A percentile compares a stretch with the other conserved stretches of the same genome.
Conservation (phyloP, 805 yeast species). For the Clavispora carvajalis region DNA sequence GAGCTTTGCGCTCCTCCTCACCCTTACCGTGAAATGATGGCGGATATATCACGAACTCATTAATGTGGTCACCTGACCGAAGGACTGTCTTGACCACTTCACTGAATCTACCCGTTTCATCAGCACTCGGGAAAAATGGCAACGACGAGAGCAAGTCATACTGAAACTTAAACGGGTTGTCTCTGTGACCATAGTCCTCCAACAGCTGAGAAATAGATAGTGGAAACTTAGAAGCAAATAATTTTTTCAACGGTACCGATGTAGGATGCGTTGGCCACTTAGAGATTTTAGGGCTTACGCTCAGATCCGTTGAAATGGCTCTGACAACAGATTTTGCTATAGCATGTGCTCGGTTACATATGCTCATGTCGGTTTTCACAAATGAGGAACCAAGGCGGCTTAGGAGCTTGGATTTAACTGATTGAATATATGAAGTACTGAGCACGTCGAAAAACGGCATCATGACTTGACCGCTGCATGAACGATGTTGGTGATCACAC, state of each 20-base stretch:
- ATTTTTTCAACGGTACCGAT: constrained; percentile 55
- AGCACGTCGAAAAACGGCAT: background rate
- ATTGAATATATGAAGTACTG: background rate
- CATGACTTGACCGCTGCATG: background rate
- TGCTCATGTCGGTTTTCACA: background rate
- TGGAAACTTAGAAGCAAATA: constrained; percentile 56
- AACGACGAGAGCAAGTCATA: constrained; percentile 39
- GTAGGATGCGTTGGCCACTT: constrained; percentile 60
- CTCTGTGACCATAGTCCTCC: constrained; percentile 41
- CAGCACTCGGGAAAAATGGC: constrained; percentile 41
- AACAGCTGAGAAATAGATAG: constrained; percentile 47
- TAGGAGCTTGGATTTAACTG: no score
- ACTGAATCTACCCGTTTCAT: constrained; percentile 23
- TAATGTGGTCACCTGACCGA: constrained; percentile 29
- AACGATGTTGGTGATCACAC: background rate
- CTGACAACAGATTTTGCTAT: background rate
- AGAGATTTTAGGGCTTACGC: constrained; percentile 18
- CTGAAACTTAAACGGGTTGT: constrained; percentile 41
- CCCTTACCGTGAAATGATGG: constrained; percentile 5
- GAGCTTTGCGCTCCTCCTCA: constrained; percentile 13
- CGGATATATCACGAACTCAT: constrained; percentile 39
- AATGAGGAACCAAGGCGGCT: background rate
- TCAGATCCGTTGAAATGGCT: background rate
- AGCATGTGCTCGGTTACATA: background rate
- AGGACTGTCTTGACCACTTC: constrained; percentile 28